Evolutionary conservation across 257 asterid species (phyloP).

Genomic region (Scutellaria barbata): DNA sequence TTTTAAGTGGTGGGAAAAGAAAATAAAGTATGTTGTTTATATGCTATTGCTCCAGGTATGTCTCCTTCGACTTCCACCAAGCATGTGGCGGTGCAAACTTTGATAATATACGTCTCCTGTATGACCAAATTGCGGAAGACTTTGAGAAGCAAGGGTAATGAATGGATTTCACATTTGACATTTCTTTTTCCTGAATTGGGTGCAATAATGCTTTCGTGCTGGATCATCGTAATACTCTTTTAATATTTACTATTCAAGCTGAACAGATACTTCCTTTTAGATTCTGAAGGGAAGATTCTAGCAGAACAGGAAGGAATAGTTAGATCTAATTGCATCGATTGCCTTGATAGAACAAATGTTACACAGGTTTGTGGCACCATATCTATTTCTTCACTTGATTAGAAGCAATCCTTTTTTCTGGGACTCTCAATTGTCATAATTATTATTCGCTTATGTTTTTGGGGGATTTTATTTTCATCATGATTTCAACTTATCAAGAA

Average conservation of each 20-base stretch:
- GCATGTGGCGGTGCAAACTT: slow-evolving; percentile 79
- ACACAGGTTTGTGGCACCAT: slow-evolving; percentile 74
- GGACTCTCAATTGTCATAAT: slow-evolving; percentile 9
- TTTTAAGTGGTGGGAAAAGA: slow-evolving; percentile 25
- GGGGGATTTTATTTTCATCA: background rate
- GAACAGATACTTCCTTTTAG: slow-evolving; percentile 94
- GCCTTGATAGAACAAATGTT: slow-evolving; percentile 98
- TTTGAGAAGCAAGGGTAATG: slow-evolving; percentile 90
- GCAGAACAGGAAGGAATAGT: slow-evolving; percentile 82
- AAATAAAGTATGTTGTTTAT: slow-evolving; percentile 27
- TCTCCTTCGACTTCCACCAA: slow-evolving; percentile 92
- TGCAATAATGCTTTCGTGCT: slow-evolving; percentile 40
- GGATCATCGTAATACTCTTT: slow-evolving; percentile 56
- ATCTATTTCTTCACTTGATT: slow-evolving; percentile 35
- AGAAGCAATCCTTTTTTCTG: slow-evolving; percentile 20
- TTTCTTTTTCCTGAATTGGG: slow-evolving; percentile 37
- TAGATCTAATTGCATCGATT: slow-evolving; percentile 93
- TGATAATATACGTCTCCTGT: slow-evolving; percentile 79
- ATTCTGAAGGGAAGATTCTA: slow-evolving; percentile 71
- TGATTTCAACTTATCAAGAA: slow-evolving; percentile 28
- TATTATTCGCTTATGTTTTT: background rate
- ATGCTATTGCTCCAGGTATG: slow-evolving; percentile 60
- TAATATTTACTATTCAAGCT: slow-evolving; percentile 79
- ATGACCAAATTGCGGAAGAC: slow-evolving; percentile 70
- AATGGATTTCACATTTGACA: slow-evolving; percentile 19